Evolutionary conservation across 2,329 filamentous ascomycete genomes (phyloP).

Genomic region (Penicillium polonicum): DNA sequence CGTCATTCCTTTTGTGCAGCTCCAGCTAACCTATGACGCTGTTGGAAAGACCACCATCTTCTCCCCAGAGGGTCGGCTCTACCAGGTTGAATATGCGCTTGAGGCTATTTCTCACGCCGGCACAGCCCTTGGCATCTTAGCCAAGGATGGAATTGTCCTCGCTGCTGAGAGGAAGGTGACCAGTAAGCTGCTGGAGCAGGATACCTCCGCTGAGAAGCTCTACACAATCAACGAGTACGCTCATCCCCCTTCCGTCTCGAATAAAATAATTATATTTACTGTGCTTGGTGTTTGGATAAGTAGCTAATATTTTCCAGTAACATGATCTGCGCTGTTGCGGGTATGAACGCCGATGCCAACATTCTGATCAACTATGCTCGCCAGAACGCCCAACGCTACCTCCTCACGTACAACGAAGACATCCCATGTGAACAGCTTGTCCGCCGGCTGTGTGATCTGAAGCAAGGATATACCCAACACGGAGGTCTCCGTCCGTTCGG

Average conservation of each 20-base stretch:
- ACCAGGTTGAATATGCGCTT: constrained; percentile 98
- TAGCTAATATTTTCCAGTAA: constrained; percentile 61
- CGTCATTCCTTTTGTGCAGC: constrained; percentile 26
- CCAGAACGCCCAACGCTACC: constrained; percentile 93
- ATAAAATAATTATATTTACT: neutral
- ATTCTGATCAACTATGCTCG: constrained; percentile 99
- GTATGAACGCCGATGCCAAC: constrained; percentile 99
- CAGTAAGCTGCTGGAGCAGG: constrained; percentile 97
- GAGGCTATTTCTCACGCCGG: constrained; percentile 98
- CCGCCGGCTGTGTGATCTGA: constrained; percentile 91
- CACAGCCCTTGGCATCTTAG: constrained; percentile 92
- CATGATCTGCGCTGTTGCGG: constrained; percentile 99
- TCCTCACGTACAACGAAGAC: constrained; percentile 99
- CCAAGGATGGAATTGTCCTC: constrained; percentile 96
- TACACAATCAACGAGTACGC: constrained; percentile 97
- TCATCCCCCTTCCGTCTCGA: neutral
- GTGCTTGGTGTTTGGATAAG: neutral
- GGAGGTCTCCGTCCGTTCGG: constrained; percentile 97
- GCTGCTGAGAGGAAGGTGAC: constrained; percentile 98
- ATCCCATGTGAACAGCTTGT: constrained; percentile 99
- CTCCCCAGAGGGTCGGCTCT: constrained; percentile 95
- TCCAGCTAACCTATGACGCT: constrained; percentile 39
- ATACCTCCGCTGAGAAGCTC: constrained; percentile 99
- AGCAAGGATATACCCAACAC: constrained; percentile 99
- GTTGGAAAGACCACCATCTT: constrained; percentile 88